Conservation (phyloP, 495 filamentous ascomycete species). For the Talaromyces proteolyticus region DNA sequence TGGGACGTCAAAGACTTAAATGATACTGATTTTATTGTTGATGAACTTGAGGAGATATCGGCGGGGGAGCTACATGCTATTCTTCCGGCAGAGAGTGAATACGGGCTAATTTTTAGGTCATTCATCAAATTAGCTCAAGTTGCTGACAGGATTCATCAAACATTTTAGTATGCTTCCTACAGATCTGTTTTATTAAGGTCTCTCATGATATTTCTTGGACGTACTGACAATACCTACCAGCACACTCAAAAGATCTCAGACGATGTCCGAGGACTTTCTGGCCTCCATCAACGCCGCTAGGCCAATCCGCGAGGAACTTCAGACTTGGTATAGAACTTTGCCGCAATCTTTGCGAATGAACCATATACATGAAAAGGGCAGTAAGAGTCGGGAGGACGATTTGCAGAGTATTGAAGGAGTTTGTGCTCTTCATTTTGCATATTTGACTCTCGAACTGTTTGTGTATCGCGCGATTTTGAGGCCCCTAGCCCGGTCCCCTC, state of each 20-base stretch:
- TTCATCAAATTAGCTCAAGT: constrained; percentile 10
- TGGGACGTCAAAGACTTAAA: constrained; percentile 73
- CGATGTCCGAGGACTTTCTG: constrained; percentile 20
- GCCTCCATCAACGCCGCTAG: constrained; percentile 22
- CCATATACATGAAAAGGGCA: background rate
- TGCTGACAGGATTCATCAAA: constrained; percentile 25
- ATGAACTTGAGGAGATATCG: background rate
- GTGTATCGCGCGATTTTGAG: constrained; percentile 31
- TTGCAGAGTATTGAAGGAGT: background rate
- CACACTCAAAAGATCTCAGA: constrained; percentile 26
- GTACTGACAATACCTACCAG: constrained; percentile 6
- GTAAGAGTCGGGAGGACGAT: background rate
- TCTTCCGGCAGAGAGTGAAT: background rate
- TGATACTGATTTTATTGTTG: constrained; percentile 54
- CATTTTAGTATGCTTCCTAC: constrained; percentile 21
- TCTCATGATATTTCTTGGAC: too few species aligned
- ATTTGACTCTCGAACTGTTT: constrained; percentile 26
- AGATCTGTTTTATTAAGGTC: background rate
- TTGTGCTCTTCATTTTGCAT: constrained; percentile 23
- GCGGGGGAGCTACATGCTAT: background rate
- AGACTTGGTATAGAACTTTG: constrained; percentile 24
- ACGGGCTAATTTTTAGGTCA: background rate
- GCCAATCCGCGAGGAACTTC: constrained; percentile 19
- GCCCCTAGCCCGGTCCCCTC: constrained; percentile 26
- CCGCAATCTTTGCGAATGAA: constrained; percentile 16